Base-by-base conservation (phyloP, 108 stramenopile species). In the Cyclotella distinguenda region DNA sequence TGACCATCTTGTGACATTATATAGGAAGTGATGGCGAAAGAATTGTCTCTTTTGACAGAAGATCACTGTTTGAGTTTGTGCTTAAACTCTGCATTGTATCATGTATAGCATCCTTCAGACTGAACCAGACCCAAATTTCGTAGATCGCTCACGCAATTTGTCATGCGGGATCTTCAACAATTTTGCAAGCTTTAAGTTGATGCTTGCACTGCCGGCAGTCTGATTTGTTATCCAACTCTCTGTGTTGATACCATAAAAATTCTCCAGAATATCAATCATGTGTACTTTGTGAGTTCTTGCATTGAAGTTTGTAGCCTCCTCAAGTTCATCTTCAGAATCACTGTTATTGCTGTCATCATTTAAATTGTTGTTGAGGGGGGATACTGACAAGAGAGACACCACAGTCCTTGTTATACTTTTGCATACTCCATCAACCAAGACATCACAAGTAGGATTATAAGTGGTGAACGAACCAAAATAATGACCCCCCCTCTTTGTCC, bases 161-260 rank as follows among this genome's bases (percentile, higher is more conserved):
- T 35, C n/a, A 33, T 56, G 55, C 2, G 55, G 55, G 18, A 56
- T 56, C 1, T 18, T 18, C 2, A 56, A 16, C 10, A 56, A 18
- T 12, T 56, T 5, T 4, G 55, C 55, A 5, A 56, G 55, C 34
- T 56, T 56, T 28, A 56, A 34, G 30, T 56, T 56, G 3, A 56
- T 33, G 32, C 55, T 31, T 10, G 55, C 55, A 56, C 55, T 56
- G 10, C 34, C 55, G n/a, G 55, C 55, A 33, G 55, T 56, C 18
- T 56, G 55, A 56, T 56, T 56, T 4, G 55, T 56, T 19, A 56
- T 56, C 55, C 55, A 56, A 3, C 3, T 56, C 16, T 9, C 6
- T 33, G 55, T 9, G 32, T 56, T 16, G 13, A 56, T 34, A 11
- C 34, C 7, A 32, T 31, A 56, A 33, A 7, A 56, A 2, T 32